phyloP scores from a whole-genome alignment of 345 rosid genomes.

The Eucalyptus erythrocorys region DNA sequence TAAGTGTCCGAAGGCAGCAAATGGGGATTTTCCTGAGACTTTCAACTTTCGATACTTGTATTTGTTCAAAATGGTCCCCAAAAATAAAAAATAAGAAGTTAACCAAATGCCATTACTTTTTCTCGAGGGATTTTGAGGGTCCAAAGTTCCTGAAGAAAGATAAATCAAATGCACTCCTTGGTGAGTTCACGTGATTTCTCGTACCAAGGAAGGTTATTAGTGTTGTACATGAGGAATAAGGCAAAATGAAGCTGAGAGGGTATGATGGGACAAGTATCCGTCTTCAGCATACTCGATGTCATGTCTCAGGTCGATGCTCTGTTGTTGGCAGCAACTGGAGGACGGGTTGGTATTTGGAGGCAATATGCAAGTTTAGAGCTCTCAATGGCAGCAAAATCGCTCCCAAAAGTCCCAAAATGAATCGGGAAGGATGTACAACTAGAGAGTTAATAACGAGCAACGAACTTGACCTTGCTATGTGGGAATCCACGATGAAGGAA shows the following conservation, averaged over 20 bases:
- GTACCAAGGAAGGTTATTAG: no score
- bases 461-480: neutral
- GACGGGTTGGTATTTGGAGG: neutral
- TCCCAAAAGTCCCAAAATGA: no score
- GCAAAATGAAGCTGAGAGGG: neutral
- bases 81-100: no score
- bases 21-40: neutral
- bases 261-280: neutral
- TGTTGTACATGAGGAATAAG: neutral
- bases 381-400: neutral
- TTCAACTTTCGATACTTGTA: neutral
- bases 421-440: no score
- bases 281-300: neutral
- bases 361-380: neutral
- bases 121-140: no score
- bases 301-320: neutral
- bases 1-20: neutral
- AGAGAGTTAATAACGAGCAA: no score
- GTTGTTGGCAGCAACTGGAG: no score
- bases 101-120: rapidly evolving
- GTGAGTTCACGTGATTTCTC: no score
- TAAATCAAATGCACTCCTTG: no score
- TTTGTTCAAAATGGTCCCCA: neutral
- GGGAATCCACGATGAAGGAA: neutral
- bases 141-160: no score